Percentiles rank a stretch among this genome's conserved stretches.
Evolutionary conservation across 2,329 filamentous ascomycete species (phyloP).

Genomic region (Mycocentrospora acerina): DNA sequence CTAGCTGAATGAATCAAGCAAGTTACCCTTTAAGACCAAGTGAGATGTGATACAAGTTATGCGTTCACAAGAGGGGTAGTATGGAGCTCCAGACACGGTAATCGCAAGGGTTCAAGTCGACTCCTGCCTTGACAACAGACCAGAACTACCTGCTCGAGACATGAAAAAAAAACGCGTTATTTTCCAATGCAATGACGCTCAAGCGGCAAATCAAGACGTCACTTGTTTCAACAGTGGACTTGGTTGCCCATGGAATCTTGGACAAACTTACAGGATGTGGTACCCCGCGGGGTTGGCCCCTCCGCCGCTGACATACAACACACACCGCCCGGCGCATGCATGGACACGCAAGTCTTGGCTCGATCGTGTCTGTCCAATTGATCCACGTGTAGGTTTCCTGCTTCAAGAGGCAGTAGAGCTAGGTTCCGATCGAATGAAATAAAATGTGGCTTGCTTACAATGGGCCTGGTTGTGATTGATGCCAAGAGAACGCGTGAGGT

Average conservation of each 20-base stretch:
- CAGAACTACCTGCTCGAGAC: conserved; percentile 4
- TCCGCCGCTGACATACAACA: conserved; percentile 6
- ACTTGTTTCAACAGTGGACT: conserved; percentile 7
- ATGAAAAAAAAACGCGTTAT: conserved; percentile 10
- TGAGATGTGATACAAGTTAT: conserved; percentile 6
- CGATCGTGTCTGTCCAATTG: no score
- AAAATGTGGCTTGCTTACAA: no score
- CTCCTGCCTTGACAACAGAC: no score
- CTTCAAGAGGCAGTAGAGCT: no score
- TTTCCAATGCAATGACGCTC: conserved; percentile 10
- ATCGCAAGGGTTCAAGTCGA: conserved; percentile 6
- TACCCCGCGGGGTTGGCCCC: conserved; percentile 4
- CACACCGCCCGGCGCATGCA: no score
- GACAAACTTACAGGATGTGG: conserved; percentile 2
- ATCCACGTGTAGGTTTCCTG: no score
- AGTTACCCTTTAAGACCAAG: conserved; percentile 6
- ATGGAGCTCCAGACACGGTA: conserved; percentile 5
- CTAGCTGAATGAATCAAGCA: conserved; percentile 1
- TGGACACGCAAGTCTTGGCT: no score
- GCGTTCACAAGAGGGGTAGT: no score
- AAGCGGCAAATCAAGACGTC: conserved; percentile 8
- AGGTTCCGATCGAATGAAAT: no score
- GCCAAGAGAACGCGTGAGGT: no score
- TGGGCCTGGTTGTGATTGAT: no score
- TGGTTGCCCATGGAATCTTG: conserved; percentile 9